phyloP scores from a whole-genome alignment of 2,329 filamentous ascomycete species.

The Thielaviopsis populi region DNA sequence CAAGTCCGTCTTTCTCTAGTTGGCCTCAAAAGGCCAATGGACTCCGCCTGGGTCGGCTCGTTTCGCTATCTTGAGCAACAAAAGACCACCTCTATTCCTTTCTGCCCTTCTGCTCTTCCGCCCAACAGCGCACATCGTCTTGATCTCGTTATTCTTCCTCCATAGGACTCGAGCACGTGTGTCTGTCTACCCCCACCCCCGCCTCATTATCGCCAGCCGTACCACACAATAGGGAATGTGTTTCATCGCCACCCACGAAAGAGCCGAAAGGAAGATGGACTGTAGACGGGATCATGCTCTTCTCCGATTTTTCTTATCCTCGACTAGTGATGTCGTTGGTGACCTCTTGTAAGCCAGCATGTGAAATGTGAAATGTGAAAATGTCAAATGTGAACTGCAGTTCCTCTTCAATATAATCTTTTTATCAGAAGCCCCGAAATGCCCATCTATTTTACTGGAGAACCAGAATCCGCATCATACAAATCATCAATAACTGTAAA shows the following conservation, averaged over 20 bases:
- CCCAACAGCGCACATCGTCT: background rate
- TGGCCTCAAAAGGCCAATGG: background rate
- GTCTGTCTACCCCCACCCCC: background rate
- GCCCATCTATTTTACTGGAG: conserved; percentile 5
- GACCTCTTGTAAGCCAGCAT: background rate
- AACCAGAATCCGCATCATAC: conserved; percentile 5
- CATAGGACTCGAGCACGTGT: background rate
- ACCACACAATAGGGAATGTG: background rate
- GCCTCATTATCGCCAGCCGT: background rate
- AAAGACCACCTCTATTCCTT: background rate
- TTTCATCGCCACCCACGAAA: background rate
- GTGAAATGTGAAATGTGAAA: background rate
- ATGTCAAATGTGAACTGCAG: no score
- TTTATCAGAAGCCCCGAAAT: background rate
- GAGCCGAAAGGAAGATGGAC: background rate
- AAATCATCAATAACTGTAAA: conserved; percentile 11
- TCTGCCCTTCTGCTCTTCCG: background rate
- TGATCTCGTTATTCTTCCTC: background rate
- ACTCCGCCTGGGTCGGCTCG: background rate
- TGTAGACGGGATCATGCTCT: background rate
- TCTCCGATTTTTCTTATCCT: background rate
- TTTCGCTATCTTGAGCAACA: background rate
- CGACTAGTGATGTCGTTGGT: background rate
- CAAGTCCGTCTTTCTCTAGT: background rate
- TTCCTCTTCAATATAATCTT: background rate